Base-by-base conservation (phyloP, 2,329 filamentous ascomycete genomes). In the Aspergillus thermomutatus region DNA sequence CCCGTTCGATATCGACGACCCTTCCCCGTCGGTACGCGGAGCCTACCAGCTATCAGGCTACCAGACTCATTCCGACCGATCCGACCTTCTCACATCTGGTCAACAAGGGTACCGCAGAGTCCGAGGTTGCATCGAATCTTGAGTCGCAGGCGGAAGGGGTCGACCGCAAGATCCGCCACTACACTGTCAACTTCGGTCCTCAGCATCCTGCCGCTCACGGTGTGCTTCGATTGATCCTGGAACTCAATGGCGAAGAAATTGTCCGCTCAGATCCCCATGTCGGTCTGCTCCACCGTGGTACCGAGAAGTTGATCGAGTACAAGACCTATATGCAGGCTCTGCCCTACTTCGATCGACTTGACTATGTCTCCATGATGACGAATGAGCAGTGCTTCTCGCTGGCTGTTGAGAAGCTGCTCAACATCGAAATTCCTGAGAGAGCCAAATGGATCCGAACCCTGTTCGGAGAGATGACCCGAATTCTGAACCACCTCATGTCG, bases 301-400 rank as follows among this genome's bases (percentile, higher is more conserved):
- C 94, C 61, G 94, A 99, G 84, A 99, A 99, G 85, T 86, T 99
- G 79, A 97, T 97, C 79, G 94, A 99, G 83, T 99, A 99, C 85
- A 97, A 96, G 84, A 96, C 93, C 68, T 99, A 99, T 74, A 85
- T 97, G 72, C 94, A 99, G 82, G 94, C 94, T 56, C 82, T 99
- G 72, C 94, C 94, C 55, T 99, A 99, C 82, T 99, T 99, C 75
- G 94, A 99, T 80, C 91, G 94, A 68, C 83, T 99, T 76, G 94
- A 99, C 79, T 99, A 99, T 77, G 92, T 97, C 67, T 97, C 92
- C 70, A 99, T 99, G 95, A 99, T 99, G 94, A 99, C 94, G 71
- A 99, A 99, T 78, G 94, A 99, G 83, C 94, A 99, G 80, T 96
- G 92, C 73, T 99, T 91, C 78, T 87, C 92, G 40, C 84, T 99